Percentiles rank a stretch among this genome's conserved stretches.
phyloP scores from a whole-genome alignment of 768 basidiomycete species.

The Tricholoma hemisulphureum region DNA sequence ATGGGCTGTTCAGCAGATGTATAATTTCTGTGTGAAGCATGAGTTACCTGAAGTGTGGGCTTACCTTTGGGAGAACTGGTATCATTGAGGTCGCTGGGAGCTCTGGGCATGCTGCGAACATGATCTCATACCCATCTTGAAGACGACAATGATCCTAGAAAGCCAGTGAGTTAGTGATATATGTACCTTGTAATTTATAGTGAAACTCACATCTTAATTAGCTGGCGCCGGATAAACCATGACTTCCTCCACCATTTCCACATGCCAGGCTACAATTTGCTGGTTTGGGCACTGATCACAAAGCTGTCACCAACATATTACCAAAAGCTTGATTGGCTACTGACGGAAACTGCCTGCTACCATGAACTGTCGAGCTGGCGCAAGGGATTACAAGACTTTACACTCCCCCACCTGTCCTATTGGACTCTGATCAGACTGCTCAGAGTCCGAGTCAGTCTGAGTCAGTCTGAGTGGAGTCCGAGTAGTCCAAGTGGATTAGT shows the following conservation, averaged over 20 bases:
- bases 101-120: slow-evolving; percentile 1
- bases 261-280: slow-evolving; percentile 29
- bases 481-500: no score
- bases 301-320: slow-evolving; percentile 21
- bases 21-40: not conserved
- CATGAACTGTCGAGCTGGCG: slow-evolving; percentile 13
- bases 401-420: no score
- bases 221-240: slow-evolving; percentile 34
- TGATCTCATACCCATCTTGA: slow-evolving; percentile 22
- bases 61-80: not conserved
- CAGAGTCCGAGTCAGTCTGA: no score
- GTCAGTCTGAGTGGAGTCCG: no score
- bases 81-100: not conserved
- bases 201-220: slow-evolving; percentile 7
- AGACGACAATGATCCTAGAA: slow-evolving; percentile 31
- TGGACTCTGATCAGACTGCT: no score
- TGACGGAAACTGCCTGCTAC: not conserved
- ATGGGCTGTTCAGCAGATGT: not conserved
- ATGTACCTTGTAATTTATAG: not conserved
- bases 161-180: slow-evolving; percentile 22
- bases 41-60: not conserved
- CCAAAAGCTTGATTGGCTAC: not conserved
- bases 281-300: slow-evolving; percentile 29
- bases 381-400: no score
- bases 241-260: slow-evolving; percentile 34